phyloP scores from a whole-genome alignment of 352 stramenopile species.

The Phytophthora parvispora region DNA sequence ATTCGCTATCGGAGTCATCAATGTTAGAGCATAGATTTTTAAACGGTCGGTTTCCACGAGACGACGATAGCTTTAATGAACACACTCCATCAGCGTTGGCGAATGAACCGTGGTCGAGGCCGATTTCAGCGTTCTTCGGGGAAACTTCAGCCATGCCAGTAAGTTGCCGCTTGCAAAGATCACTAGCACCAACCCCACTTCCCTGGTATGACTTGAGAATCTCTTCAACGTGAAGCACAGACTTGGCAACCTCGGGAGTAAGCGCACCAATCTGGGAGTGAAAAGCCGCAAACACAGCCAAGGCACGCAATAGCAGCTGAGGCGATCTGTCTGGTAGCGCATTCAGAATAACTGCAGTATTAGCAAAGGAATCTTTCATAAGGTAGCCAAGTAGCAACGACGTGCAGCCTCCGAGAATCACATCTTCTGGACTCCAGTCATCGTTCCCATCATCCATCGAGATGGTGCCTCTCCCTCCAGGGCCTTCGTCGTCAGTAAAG shows the following conservation, averaged over 20 bases:
- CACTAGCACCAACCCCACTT: background rate
- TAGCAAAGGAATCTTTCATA: constrained; percentile 60
- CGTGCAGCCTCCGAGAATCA: constrained; percentile 75
- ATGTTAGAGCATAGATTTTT: constrained; percentile 58
- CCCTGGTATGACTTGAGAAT: constrained; percentile 50
- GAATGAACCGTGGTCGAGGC: no score
- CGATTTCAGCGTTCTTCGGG: background rate
- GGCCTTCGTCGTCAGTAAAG: constrained; percentile 19
- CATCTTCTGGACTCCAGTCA: constrained; percentile 75
- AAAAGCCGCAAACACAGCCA: constrained; percentile 76
- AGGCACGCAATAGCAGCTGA: constrained; percentile 56
- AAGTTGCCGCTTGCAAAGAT: background rate
- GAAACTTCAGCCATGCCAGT: background rate
- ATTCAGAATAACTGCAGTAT: constrained; percentile 46
- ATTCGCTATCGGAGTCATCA: constrained; percentile 50
- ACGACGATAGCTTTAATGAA: background rate
- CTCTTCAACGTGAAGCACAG: constrained; percentile 77
- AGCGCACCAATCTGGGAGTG: constrained; percentile 83
- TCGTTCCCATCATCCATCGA: constrained; percentile 30
- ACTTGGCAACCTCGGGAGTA: constrained; percentile 71
- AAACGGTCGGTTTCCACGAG: constrained; percentile 31
- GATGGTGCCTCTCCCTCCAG: background rate
- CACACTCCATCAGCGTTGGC: no score
- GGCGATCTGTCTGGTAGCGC: constrained; percentile 58
- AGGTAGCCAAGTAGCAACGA: constrained; percentile 81